phyloP scores from a whole-genome alignment of 257 asterid genomes.

The Penstemon davidsonii region DNA sequence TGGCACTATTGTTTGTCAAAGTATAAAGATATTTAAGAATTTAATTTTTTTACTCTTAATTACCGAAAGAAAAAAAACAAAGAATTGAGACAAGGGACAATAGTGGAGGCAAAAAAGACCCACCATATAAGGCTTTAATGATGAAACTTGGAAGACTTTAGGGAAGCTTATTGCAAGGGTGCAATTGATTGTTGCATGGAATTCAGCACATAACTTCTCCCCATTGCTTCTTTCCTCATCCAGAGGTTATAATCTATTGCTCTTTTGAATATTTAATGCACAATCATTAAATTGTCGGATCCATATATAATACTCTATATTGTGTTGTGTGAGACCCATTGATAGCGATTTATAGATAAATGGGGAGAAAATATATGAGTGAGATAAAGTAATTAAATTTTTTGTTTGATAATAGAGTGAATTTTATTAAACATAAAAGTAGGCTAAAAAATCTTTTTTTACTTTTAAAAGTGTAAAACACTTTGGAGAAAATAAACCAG shows the following conservation, averaged over 20 bases:
- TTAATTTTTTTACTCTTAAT: not conserved
- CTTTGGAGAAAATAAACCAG: too few species aligned
- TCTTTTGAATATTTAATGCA: not conserved
- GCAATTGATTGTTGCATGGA: conserved; percentile 85
- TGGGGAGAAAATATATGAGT: too few species aligned
- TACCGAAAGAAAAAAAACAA: not conserved
- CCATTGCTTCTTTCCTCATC: conserved; percentile 44
- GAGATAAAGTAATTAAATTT: too few species aligned
- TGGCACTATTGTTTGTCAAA: not conserved
- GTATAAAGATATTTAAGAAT: not conserved
- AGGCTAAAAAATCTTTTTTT: too few species aligned
- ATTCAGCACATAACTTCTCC: conserved; percentile 57
- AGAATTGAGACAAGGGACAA: conserved; percentile 5
- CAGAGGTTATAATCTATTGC: not conserved
- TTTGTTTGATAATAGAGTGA: too few species aligned
- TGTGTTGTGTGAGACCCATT: not conserved
- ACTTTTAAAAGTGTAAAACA: too few species aligned
- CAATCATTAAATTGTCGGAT: too few species aligned
- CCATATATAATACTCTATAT: too few species aligned
- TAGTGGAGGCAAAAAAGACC: conserved; percentile 34
- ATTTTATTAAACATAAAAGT: too few species aligned
- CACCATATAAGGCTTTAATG: conserved; percentile 43
- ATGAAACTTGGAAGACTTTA: conserved; percentile 49
- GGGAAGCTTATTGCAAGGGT: conserved; percentile 44
- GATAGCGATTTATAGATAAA: too few species aligned